Conservation (phyloP, 1,284 basidiomycete genomes). For the Golubevia pallescens region DNA sequence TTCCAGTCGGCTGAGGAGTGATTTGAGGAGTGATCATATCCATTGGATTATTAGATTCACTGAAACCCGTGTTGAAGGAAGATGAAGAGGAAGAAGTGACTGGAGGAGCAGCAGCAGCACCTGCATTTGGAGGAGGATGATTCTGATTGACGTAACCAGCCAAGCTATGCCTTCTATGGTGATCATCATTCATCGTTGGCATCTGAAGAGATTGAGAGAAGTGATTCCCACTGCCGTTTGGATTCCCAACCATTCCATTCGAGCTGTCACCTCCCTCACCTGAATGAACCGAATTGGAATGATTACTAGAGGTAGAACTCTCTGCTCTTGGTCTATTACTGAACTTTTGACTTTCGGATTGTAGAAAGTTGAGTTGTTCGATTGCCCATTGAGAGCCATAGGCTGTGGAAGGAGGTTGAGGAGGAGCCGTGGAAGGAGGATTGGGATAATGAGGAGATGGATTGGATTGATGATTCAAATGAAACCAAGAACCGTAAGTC, state of each 20-base stretch:
- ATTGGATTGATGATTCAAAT: not conserved
- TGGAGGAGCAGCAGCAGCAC: not conserved
- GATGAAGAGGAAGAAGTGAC: not conserved
- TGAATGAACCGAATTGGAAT: not conserved
- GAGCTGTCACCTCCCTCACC: not conserved
- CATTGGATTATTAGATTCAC: not conserved
- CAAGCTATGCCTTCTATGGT: not conserved
- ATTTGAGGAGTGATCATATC: not conserved
- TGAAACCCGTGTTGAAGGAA: not conserved
- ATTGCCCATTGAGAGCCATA: slow-evolving; percentile 30
- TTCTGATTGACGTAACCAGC: not conserved
- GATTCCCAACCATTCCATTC: not conserved
- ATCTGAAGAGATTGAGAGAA: too few relatives aligned
- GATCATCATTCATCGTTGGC: not conserved
- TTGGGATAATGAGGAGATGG: slow-evolving; percentile 14
- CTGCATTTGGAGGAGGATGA: not conserved
- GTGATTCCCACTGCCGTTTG: not conserved
- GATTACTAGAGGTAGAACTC: too few relatives aligned
- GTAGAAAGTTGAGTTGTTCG: slow-evolving; percentile 41
- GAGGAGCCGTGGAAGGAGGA: too few relatives aligned
- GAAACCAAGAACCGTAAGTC: not conserved
- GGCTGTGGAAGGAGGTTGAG: not conserved
- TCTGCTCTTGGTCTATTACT: too few relatives aligned
- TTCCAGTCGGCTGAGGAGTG: not conserved
- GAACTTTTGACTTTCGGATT: slow-evolving; percentile 18